Evolutionary conservation across 148 eudicot genomes (phyloP), one percentile per base, ranked within the genome.

Genomic region (Heliosperma pusillum): DNA sequence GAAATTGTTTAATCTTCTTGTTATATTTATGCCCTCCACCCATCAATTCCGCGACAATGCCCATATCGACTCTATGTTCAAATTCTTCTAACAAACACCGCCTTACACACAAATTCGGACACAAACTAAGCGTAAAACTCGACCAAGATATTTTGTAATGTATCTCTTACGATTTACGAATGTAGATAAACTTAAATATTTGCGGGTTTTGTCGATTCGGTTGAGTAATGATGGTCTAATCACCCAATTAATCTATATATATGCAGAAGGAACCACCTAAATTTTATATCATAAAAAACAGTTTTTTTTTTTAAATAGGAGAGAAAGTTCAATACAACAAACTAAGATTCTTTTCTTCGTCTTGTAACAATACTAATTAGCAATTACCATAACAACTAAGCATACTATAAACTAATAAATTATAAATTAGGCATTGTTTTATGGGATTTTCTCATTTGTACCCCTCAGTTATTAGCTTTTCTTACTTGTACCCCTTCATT

Each of bases 1-100:
- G 96, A 10, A 84, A 77, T 61, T 84, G 93, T 73, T 88, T 88
- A 83, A 83, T 86, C 89, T 87, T 90, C 82, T 83, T 90, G 81
- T 80, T 89, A 75, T 85, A 83, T 58, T 71, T 85, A 60, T 80
- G 82, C 0, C 83, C 71, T 40, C 81, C 82, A 83, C 86, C 79
- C 83, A 93, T 85, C 70, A 89, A 21, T 7, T 89, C 96, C 12
- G 98, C 84, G 1, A 93, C 81, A 58, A 88, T 86, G 20, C 97
- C 97, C 93, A 90, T 90, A 42, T 60, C 42, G 42, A 36, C 42
- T 36, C 42, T 36, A 36, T 6, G 42, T 36, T 36, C 9, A 36
- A 36, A 8, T 50, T 60, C 19, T 22, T 50, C 15, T 50, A 50
- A 12, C 55, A 50, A 17, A 15, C 19, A 15, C 26, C 7, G 2